Percentiles rank a stretch among this genome's conserved stretches.
These are phyloP conservation scores for Pterocarpus macrocarpus DNA, from an alignment of 306 rosid genomes.

Conservation along the genomic window DNA sequence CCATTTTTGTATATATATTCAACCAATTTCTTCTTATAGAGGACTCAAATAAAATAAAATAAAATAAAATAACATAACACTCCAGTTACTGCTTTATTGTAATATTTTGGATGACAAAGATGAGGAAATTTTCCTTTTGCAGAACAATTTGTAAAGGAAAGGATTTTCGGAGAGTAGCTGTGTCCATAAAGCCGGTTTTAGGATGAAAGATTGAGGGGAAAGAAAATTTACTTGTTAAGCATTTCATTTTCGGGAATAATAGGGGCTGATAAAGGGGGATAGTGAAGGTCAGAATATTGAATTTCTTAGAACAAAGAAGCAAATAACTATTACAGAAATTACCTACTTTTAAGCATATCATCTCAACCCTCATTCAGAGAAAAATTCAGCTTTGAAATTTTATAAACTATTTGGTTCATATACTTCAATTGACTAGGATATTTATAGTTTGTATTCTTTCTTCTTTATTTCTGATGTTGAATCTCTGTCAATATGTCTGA, in stretches of 20 bases:
- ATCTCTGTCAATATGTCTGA: constrained; percentile 15
- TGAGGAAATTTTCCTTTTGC: constrained; percentile 7
- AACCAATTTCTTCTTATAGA: background rate
- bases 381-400: background rate
- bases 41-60: too few species aligned
- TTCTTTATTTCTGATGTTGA: background rate
- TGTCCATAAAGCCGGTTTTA: background rate
- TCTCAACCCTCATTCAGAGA: background rate
- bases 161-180: constrained; percentile 12
- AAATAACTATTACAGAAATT: background rate
- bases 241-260: constrained; percentile 1
- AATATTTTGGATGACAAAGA: background rate
- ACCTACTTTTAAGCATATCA: constrained; percentile 3
- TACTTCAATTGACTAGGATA: background rate
- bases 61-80: background rate
- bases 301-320: constrained; percentile 3
- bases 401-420: background rate
- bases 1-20: constrained; percentile 19
- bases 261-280: constrained; percentile 2
- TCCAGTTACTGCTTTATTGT: background rate
- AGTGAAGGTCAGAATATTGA: constrained; percentile 17
- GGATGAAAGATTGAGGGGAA: constrained; percentile 27
- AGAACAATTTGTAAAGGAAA: constrained; percentile 26
- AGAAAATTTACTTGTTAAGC: background rate
- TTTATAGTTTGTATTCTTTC: constrained; percentile 29